A percentile compares a stretch with the other conserved stretches of the same genome.
Conservation (phyloP, 228 moss, liverwort and hornwort genomes). For the Sphagnum magellanicum region DNA sequence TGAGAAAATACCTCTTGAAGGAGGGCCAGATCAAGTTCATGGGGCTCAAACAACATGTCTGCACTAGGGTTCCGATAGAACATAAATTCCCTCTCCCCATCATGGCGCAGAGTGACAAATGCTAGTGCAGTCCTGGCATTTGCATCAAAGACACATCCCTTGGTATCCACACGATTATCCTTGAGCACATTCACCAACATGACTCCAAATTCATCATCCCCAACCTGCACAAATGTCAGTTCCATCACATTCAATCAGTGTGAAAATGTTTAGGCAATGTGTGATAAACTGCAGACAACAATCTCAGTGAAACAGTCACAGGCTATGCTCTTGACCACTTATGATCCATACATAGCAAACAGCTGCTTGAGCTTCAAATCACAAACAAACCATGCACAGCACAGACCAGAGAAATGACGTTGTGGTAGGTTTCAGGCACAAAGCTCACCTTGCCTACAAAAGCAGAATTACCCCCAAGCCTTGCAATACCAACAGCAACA, state of each 20-base stretch:
- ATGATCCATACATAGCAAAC: too few species aligned
- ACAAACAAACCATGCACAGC: too few species aligned
- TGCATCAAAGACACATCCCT: slow-evolving; percentile 31
- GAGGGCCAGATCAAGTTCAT: slow-evolving; percentile 31
- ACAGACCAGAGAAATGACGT: too few species aligned
- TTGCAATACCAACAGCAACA: slow-evolving; percentile 55
- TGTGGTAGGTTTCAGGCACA: background rate
- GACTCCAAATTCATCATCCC: slow-evolving; percentile 47
- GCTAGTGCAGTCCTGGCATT: slow-evolving; percentile 43
- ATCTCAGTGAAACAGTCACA: too few species aligned
- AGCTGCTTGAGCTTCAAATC: too few species aligned
- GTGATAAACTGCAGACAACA: too few species aligned
- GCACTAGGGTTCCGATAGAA: slow-evolving; percentile 44
- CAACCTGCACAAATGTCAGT: slow-evolving; percentile 21
- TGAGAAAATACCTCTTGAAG: slow-evolving; percentile 18
- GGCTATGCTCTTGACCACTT: too few species aligned
- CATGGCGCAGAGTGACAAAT: slow-evolving; percentile 44
- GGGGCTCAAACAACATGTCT: slow-evolving; percentile 41
- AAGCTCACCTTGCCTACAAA: slow-evolving; percentile 48
- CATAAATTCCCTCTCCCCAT: slow-evolving; percentile 44
- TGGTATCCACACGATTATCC: slow-evolving; percentile 38
- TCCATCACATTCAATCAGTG: too few species aligned
- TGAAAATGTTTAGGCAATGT: too few species aligned
- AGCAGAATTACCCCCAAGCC: slow-evolving; percentile 50
- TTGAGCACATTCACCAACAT: slow-evolving; percentile 42